A percentile compares a stretch with the other conserved stretches of the same genome.
These are phyloP conservation scores for Podaxis sp. DNA, from an alignment of 768 basidiomycete species.

Conservation along the genomic window DNA sequence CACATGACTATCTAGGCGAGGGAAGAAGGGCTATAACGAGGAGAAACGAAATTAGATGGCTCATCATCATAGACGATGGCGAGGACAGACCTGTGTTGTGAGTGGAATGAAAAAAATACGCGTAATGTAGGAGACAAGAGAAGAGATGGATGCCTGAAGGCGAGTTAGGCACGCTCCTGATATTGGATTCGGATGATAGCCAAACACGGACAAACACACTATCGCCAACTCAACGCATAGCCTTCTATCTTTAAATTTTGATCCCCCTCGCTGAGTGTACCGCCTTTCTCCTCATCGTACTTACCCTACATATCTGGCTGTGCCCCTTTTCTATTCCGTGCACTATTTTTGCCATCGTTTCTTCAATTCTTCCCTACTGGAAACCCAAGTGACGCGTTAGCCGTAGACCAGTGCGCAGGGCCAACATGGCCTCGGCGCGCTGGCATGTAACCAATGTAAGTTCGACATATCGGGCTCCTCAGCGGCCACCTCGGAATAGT, in stretches of 20 bases:
- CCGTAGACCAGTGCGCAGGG: background rate
- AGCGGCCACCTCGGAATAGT: background rate
- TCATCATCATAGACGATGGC: background rate
- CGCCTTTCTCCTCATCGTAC: background rate
- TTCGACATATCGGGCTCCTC: background rate
- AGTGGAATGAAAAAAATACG: slow-evolving; percentile 21
- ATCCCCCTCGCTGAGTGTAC: background rate
- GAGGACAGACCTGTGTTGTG: slow-evolving; percentile 17
- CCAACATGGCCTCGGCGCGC: background rate
- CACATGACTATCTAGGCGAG: slow-evolving; percentile 54
- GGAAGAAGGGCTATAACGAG: slow-evolving; percentile 4
- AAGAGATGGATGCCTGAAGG: slow-evolving; percentile 5
- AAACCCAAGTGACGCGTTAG: background rate
- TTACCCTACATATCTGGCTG: slow-evolving; percentile 5
- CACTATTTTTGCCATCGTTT: background rate
- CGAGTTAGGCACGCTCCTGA: slow-evolving; percentile 13
- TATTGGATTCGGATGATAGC: slow-evolving; percentile 22
- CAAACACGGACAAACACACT: slow-evolving; percentile 22
- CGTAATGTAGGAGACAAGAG: slow-evolving; percentile 17
- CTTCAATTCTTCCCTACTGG: background rate
- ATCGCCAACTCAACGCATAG: slow-evolving; percentile 7
- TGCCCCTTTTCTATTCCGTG: background rate
- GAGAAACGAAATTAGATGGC: slow-evolving; percentile 9
- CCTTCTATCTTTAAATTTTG: background rate
- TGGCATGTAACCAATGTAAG: background rate